A percentile compares a stretch with the other conserved stretches of the same genome.
These are phyloP conservation scores for Tolypocladium ovalisporum DNA, from an alignment of 2,329 filamentous ascomycete genomes.

Conservation along the genomic window DNA sequence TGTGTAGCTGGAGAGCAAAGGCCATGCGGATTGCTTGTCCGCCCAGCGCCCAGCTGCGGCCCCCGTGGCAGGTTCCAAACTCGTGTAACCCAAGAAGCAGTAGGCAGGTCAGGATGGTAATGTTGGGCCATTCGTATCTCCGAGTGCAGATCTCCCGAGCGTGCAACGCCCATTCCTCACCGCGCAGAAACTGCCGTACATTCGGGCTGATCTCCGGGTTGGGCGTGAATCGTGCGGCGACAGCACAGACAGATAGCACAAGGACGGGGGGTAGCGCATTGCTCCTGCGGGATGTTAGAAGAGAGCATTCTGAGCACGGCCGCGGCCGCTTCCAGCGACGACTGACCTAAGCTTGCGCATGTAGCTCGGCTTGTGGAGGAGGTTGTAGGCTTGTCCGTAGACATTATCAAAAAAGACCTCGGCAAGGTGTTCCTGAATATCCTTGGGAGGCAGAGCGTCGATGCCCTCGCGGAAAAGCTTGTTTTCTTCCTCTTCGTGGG, in stretches of 20 bases:
- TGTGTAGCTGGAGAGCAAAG: slow-evolving; percentile 87
- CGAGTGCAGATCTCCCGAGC: slow-evolving; percentile 81
- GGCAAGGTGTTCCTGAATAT: slow-evolving; percentile 85
- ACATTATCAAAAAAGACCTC: slow-evolving; percentile 94
- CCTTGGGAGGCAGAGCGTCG: slow-evolving; percentile 71
- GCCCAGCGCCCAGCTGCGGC: slow-evolving; percentile 88
- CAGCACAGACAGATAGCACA: slow-evolving; percentile 85
- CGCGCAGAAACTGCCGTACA: slow-evolving; percentile 68
- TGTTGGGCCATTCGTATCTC: slow-evolving; percentile 89
- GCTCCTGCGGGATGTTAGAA: slow-evolving; percentile 12
- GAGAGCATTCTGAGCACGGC: neutral
- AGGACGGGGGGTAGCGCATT: slow-evolving; percentile 74
- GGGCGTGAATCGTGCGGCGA: slow-evolving; percentile 88
- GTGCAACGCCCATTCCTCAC: slow-evolving; percentile 80
- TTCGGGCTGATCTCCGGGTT: slow-evolving; percentile 70
- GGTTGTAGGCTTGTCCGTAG: slow-evolving; percentile 88
- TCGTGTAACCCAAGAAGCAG: slow-evolving; percentile 84
- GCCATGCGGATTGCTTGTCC: slow-evolving; percentile 96
- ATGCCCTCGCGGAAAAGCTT: slow-evolving; percentile 71
- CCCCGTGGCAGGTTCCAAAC: slow-evolving; percentile 93
- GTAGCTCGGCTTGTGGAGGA: slow-evolving; percentile 94
- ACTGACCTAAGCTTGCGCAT: slow-evolving; percentile 72
- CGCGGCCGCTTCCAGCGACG: neutral
- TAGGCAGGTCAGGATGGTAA: slow-evolving; percentile 87
- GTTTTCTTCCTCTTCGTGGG: slow-evolving; percentile 61